Percentiles rank a stretch among this genome's conserved stretches.
Evolutionary conservation across 768 basidiomycete genomes (phyloP).

Genomic region (Tubosaeta brunneosetosa): DNA sequence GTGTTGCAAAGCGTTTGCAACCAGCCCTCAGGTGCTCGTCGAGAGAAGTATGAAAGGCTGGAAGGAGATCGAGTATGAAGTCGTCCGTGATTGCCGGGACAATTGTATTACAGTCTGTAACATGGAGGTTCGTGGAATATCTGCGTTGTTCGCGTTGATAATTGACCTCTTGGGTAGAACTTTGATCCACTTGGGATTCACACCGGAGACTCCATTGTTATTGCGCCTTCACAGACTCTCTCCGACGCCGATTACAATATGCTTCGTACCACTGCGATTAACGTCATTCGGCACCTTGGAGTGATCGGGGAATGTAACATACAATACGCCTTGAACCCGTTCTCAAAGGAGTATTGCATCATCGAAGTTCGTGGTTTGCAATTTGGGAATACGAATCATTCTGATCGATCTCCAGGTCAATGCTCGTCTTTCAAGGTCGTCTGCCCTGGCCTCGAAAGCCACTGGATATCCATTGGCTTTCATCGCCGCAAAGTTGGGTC

Average conservation of each 20-base stretch:
- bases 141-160: neutral
- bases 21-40: conserved; percentile 96
- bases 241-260: conserved; percentile 99
- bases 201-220: conserved; percentile 97
- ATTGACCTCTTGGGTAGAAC: conserved; percentile 53
- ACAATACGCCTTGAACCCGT: conserved; percentile 95
- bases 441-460: conserved; percentile 96
- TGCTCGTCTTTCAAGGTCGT: conserved; percentile 96
- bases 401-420: conserved; percentile 53
- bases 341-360: conserved; percentile 95
- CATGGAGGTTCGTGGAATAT: conserved; percentile 82
- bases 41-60: conserved; percentile 99
- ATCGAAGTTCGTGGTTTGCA: conserved; percentile 64
- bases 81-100: conserved; percentile 94
- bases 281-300: conserved; percentile 97
- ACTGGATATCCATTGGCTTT: conserved; percentile 98
- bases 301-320: conserved; percentile 99
- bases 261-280: conserved; percentile 96
- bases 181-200: conserved; percentile 98
- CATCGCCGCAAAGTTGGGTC: conserved; percentile 96
- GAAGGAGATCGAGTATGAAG: conserved; percentile 99
- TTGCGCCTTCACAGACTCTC: conserved; percentile 95
- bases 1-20: conserved; percentile 94
- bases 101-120: conserved; percentile 99
- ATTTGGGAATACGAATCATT: neutral